Evolutionary conservation across 2,329 filamentous ascomycete species (phyloP).

Genomic region (Colletotrichum sp.): DNA sequence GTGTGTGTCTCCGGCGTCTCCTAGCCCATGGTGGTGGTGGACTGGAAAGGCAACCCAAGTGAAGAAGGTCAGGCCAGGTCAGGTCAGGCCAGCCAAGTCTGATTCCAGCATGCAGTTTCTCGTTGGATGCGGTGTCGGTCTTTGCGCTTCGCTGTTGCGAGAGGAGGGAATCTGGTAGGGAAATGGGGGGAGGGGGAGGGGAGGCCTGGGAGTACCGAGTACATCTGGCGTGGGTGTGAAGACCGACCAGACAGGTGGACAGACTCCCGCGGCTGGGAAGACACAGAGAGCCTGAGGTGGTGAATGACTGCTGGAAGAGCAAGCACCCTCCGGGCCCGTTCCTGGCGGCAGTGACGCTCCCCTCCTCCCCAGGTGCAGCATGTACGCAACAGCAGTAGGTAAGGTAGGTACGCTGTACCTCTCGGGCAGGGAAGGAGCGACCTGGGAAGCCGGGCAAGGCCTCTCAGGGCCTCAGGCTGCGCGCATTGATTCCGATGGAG

Average conservation of each 20-base stretch:
- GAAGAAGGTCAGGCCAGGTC: background rate
- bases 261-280: background rate
- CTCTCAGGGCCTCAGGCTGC: background rate
- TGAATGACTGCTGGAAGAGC: background rate
- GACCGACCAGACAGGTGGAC: background rate
- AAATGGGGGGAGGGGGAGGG: background rate
- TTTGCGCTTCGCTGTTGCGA: background rate
- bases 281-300: background rate
- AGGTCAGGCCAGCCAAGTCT: background rate
- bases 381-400: background rate
- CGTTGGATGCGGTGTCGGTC: background rate
- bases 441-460: background rate
- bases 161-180: background rate
- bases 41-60: background rate
- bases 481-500: constrained; percentile 24
- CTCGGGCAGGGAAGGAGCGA: background rate
- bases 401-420: background rate
- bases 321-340: background rate
- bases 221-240: background rate
- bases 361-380: background rate
- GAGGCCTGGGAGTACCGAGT: background rate
- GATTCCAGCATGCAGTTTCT: background rate
- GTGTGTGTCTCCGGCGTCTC: background rate
- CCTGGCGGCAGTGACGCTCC: background rate
- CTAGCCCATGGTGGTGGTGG: background rate